These are phyloP conservation scores for Exophiala bonariae DNA, from an alignment of 2,329 filamentous ascomycete species.

Conservation along the genomic window DNA sequence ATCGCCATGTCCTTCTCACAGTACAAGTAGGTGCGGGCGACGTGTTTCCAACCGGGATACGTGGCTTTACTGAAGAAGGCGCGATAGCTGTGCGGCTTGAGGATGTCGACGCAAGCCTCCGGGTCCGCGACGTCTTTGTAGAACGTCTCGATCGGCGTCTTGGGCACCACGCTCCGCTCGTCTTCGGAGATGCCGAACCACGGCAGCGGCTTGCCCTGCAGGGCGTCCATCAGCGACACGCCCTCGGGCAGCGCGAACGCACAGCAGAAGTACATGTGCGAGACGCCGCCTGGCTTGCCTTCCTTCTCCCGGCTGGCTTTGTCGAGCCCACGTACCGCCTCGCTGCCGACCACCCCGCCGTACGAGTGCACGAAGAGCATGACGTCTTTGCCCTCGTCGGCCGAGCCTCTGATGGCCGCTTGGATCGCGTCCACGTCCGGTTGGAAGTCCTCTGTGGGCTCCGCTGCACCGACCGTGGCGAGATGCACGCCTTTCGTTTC, in stretches of 20 bases:
- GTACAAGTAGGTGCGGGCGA: constrained; percentile 43
- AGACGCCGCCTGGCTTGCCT: constrained; percentile 32
- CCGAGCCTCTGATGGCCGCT: constrained; percentile 22
- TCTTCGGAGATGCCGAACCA: constrained; percentile 21
- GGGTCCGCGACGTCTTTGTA: constrained; percentile 38
- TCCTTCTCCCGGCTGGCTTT: constrained; percentile 25
- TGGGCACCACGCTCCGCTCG: constrained; percentile 10
- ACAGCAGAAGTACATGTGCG: constrained; percentile 34
- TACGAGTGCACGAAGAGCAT: constrained; percentile 37
- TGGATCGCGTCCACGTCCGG: constrained; percentile 39
- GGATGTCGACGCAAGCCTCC: constrained; percentile 20
- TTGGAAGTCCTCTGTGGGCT: constrained; percentile 36
- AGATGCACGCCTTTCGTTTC: constrained; percentile 33
- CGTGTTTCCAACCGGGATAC: constrained; percentile 39
- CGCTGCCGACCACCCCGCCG: constrained; percentile 33
- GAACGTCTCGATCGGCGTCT: constrained; percentile 28
- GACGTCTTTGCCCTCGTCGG: constrained; percentile 30
- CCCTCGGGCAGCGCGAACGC: constrained; percentile 38
- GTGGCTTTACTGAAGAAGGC: constrained; percentile 32
- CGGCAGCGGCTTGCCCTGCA: constrained; percentile 11
- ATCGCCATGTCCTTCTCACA: constrained; percentile 42
- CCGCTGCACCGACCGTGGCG: constrained; percentile 31
- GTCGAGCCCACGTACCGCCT: constrained; percentile 32
- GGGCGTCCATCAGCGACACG: constrained; percentile 10
- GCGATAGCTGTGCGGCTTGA: constrained; percentile 33